These are phyloP conservation scores for Apiospora phragmitis DNA, from an alignment of 2,329 filamentous ascomycete species.

Conservation along the genomic window DNA sequence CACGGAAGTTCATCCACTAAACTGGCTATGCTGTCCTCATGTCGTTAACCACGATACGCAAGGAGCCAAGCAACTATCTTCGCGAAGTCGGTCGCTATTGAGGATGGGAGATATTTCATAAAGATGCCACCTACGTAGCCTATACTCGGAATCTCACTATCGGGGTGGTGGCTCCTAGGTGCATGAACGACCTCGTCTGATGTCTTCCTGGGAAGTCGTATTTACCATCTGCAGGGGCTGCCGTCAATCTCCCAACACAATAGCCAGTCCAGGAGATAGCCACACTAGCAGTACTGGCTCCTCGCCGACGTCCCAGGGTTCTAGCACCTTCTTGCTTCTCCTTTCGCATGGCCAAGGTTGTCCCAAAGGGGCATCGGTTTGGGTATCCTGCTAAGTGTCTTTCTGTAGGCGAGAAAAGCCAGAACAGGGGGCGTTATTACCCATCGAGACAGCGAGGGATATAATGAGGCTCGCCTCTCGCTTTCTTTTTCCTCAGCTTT, in stretches of 20 bases:
- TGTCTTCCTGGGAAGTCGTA: not conserved
- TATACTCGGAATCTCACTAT: not conserved
- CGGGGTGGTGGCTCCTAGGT: not conserved
- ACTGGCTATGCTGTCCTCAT: not conserved
- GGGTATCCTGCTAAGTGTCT: too few species aligned
- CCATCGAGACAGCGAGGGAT: too few species aligned
- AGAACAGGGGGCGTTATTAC: too few species aligned
- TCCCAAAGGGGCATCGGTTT: too few species aligned
- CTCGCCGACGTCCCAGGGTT: not conserved
- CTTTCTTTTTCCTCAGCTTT: too few species aligned
- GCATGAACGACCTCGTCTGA: not conserved
- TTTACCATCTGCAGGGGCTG: not conserved
- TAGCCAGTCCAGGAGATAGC: not conserved
- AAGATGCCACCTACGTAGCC: not conserved
- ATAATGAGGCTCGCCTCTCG: too few species aligned
- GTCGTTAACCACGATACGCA: not conserved
- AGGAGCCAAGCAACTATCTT: not conserved
- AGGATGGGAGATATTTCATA: not conserved
- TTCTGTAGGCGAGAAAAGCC: too few species aligned
- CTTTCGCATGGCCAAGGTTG: not conserved
- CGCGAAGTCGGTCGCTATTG: not conserved
- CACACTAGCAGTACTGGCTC: not conserved
- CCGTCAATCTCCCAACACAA: not conserved
- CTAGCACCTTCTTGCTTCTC: not conserved
- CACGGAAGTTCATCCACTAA: not conserved